These are phyloP conservation scores for Anacardium occidentale DNA, from an alignment of 345 rosid species.

Conservation along the genomic window DNA sequence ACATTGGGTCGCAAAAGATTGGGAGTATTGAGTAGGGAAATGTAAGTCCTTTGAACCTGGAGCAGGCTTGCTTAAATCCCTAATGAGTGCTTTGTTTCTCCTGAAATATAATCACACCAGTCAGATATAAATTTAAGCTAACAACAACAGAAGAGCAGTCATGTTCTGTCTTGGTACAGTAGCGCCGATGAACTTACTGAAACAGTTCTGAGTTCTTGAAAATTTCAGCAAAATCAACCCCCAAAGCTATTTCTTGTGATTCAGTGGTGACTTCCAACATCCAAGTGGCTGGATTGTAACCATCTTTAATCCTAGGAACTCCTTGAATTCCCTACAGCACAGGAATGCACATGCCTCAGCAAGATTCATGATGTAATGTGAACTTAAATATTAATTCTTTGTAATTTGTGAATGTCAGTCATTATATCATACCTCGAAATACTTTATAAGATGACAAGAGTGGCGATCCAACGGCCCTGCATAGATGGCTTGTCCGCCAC, in stretches of 20 bases:
- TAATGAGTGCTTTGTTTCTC: slow-evolving; percentile 37
- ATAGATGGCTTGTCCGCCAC: slow-evolving; percentile 42
- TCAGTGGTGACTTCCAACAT: slow-evolving; percentile 47
- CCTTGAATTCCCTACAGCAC: slow-evolving; percentile 37
- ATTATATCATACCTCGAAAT: slow-evolving; percentile 27
- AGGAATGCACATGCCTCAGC: background rate
- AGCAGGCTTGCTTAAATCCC: slow-evolving; percentile 36
- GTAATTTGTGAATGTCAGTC: background rate
- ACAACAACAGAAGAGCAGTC: background rate
- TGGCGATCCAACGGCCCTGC: slow-evolving; percentile 36
- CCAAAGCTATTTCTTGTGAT: slow-evolving; percentile 34
- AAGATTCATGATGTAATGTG: background rate
- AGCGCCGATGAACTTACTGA: slow-evolving; percentile 17
- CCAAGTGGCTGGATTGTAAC: slow-evolving; percentile 55
- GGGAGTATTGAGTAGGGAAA: slow-evolving; percentile 42
- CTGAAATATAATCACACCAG: slow-evolving; percentile 13
- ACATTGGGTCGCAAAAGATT: slow-evolving; percentile 35
- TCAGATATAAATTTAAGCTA: background rate
- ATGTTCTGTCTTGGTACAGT: background rate
- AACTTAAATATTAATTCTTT: no score
- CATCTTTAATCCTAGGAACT: slow-evolving; percentile 37
- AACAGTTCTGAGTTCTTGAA: slow-evolving; percentile 41
- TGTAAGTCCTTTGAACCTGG: slow-evolving; percentile 37
- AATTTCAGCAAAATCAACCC: slow-evolving; percentile 40
- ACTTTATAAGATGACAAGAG: slow-evolving; percentile 31